phyloP scores from a whole-genome alignment of 2,329 filamentous ascomycete species.

The Plectosphaerella sp. region DNA sequence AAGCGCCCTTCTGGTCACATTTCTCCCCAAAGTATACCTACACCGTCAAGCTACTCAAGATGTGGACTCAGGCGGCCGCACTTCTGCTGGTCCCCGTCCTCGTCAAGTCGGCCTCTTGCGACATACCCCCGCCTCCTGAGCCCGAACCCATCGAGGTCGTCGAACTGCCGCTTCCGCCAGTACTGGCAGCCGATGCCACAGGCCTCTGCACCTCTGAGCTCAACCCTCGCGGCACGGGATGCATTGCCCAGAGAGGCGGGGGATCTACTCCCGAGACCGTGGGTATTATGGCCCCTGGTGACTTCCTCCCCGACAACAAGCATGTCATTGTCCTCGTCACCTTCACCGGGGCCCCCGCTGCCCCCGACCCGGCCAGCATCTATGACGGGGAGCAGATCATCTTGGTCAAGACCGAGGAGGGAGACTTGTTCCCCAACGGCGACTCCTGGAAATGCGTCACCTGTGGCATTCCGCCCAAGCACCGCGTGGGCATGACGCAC shows the following conservation, averaged over 20 bases:
- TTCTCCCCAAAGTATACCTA: no score
- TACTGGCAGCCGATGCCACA: constrained; percentile 14
- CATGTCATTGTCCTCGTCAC: constrained; percentile 33
- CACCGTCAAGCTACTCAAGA: no score
- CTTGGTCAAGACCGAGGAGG: constrained; percentile 37
- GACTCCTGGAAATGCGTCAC: constrained; percentile 43
- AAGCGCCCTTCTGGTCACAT: no score
- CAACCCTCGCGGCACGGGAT: constrained; percentile 31
- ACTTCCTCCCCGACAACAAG: constrained; percentile 36
- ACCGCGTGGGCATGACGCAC: constrained; percentile 17
- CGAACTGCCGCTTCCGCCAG: constrained; percentile 31
- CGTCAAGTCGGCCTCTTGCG: not conserved
- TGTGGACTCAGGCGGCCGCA: no score
- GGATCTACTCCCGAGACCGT: constrained; percentile 2
- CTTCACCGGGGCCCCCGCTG: constrained; percentile 35
- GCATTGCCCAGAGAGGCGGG: constrained; percentile 18
- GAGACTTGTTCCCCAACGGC: constrained; percentile 33
- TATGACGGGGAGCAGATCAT: constrained; percentile 36
- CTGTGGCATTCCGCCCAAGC: constrained; percentile 32
- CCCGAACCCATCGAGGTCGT: constrained; percentile 28
- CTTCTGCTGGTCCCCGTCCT: no score
- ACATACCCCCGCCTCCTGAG: constrained; percentile 16
- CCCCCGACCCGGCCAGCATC: constrained; percentile 32
- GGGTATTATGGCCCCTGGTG: constrained; percentile 1
- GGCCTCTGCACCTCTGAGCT: constrained; percentile 26